Evolutionary conservation across 2,329 filamentous ascomycete genomes (phyloP).

Genomic region (Paracoccidioides brasiliensis): DNA sequence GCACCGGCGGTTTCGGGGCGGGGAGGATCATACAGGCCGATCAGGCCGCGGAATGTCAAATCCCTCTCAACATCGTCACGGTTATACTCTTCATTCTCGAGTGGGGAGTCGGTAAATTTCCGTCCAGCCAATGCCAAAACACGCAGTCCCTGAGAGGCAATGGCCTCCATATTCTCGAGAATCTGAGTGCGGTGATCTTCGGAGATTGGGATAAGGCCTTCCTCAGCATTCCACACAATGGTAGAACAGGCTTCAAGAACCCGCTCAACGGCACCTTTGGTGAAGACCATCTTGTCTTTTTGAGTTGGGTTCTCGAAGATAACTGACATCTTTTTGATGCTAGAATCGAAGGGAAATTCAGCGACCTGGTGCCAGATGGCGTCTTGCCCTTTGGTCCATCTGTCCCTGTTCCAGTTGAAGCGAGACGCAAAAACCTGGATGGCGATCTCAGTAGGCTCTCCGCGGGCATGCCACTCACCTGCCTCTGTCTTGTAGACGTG

Average conservation of each 20-base stretch:
- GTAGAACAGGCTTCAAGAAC: slow-evolving; percentile 50
- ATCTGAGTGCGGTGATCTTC: slow-evolving; percentile 44
- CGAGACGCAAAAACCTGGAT: slow-evolving; percentile 61
- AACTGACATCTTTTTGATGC: slow-evolving; percentile 65
- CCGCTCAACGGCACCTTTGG: slow-evolving; percentile 44
- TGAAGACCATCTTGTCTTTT: slow-evolving; percentile 24
- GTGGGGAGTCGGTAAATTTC: slow-evolving; percentile 14
- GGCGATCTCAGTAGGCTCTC: slow-evolving; percentile 59
- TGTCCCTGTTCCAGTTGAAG: slow-evolving; percentile 49
- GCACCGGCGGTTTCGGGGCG: slow-evolving; percentile 64
- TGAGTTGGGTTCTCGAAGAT: slow-evolving; percentile 37
- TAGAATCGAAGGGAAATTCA: slow-evolving; percentile 62
- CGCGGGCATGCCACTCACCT: slow-evolving; percentile 48
- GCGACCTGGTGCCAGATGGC: slow-evolving; percentile 46
- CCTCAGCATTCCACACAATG: slow-evolving; percentile 34
- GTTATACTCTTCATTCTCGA: slow-evolving; percentile 31
- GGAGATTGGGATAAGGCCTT: slow-evolving; percentile 34
- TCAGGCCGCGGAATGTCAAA: slow-evolving; percentile 65
- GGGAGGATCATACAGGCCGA: slow-evolving; percentile 76
- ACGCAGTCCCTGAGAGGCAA: slow-evolving; percentile 54
- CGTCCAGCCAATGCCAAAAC: slow-evolving; percentile 53
- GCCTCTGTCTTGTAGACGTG: slow-evolving; percentile 44
- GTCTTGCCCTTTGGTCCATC: slow-evolving; percentile 38
- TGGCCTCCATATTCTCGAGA: slow-evolving; percentile 53
- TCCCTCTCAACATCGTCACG: slow-evolving; percentile 53